phyloP scores from a whole-genome alignment of 495 filamentous ascomycete genomes.

The Talaromyces liani region DNA sequence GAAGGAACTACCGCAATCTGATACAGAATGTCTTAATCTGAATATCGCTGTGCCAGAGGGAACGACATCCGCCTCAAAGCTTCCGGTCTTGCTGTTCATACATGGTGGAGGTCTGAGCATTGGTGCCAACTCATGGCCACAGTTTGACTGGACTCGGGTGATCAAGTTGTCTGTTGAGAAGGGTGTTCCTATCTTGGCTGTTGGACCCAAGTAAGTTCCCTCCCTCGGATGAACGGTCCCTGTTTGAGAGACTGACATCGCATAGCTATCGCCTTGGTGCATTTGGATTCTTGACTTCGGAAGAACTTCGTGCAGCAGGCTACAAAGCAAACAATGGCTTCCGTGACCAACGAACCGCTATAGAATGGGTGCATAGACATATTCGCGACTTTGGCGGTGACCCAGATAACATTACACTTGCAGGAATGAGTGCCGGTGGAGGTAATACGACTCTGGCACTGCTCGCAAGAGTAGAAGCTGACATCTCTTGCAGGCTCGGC shows the following conservation, averaged over 20 bases:
- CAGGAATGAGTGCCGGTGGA: slow-evolving; percentile 60
- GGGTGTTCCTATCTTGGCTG: slow-evolving; percentile 32
- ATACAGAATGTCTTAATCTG: slow-evolving; percentile 36
- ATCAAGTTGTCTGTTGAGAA: slow-evolving; percentile 33
- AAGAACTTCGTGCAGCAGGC: slow-evolving; percentile 23
- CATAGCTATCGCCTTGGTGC: slow-evolving; percentile 38
- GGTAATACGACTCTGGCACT: slow-evolving; percentile 17
- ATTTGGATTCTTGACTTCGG: slow-evolving; percentile 43
- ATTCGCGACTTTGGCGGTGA: slow-evolving; percentile 56
- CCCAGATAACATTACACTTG: slow-evolving; percentile 55
- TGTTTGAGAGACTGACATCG: neutral
- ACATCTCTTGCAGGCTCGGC: slow-evolving; percentile 18
- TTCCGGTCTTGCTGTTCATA: slow-evolving; percentile 41
- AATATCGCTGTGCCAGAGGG: slow-evolving; percentile 32
- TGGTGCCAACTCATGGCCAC: slow-evolving; percentile 34
- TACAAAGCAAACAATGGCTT: slow-evolving; percentile 29
- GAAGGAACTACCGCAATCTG: slow-evolving; percentile 21
- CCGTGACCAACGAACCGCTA: slow-evolving; percentile 25
- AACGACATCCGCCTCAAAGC: slow-evolving; percentile 18
- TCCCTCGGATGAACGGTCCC: neutral
- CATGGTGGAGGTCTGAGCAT: slow-evolving; percentile 34
- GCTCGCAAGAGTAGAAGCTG: neutral
- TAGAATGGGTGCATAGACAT: slow-evolving; percentile 29
- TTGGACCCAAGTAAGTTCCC: slow-evolving; percentile 34
- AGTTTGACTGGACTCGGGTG: slow-evolving; percentile 29